A percentile compares a stretch with the other conserved stretches of the same genome.
Conservation (phyloP, 225 moss, liverwort and hornwort species). For the Neckera pumila region DNA sequence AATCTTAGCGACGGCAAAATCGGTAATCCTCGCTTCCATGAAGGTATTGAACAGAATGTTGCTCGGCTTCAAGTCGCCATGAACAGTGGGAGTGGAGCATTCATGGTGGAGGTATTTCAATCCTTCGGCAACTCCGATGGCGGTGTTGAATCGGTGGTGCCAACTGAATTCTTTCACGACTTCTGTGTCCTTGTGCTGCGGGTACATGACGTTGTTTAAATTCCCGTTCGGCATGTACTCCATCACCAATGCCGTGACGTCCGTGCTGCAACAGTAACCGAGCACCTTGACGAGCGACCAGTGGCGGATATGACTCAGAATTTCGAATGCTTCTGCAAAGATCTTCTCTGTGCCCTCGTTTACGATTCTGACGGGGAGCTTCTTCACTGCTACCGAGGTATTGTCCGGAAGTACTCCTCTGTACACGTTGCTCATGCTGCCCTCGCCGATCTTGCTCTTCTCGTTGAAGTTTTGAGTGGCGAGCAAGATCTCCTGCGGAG, state of each 20-base stretch:
- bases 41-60: slow-evolving; percentile 34
- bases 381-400: slow-evolving; percentile 31
- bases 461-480: slow-evolving; percentile 25
- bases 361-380: slow-evolving; percentile 1
- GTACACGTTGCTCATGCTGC: slow-evolving; percentile 30
- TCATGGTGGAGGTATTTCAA: slow-evolving; percentile 39
- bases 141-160: slow-evolving; percentile 21
- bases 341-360: neutral
- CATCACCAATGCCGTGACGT: slow-evolving; percentile 28
- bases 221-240: slow-evolving; percentile 43
- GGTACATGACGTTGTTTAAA: slow-evolving; percentile 10
- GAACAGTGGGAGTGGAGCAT: slow-evolving; percentile 27
- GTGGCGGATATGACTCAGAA: slow-evolving; percentile 24
- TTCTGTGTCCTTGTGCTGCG: neutral
- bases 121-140: slow-evolving; percentile 26
- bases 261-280: slow-evolving; percentile 28
- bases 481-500: slow-evolving; percentile 2
- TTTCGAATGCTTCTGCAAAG: slow-evolving; percentile 5
- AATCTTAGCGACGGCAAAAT: slow-evolving; percentile 23
- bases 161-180: slow-evolving; percentile 14
- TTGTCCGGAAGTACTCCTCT: slow-evolving; percentile 9
- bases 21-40: slow-evolving; percentile 32
- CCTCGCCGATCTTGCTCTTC: slow-evolving; percentile 5
- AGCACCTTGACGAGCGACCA: slow-evolving; percentile 42
- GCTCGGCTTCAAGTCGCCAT: slow-evolving; percentile 31